These are phyloP conservation scores for Wallacemonas rigidus DNA, from an alignment of 208 protist genomes.

Conservation along the genomic window DNA sequence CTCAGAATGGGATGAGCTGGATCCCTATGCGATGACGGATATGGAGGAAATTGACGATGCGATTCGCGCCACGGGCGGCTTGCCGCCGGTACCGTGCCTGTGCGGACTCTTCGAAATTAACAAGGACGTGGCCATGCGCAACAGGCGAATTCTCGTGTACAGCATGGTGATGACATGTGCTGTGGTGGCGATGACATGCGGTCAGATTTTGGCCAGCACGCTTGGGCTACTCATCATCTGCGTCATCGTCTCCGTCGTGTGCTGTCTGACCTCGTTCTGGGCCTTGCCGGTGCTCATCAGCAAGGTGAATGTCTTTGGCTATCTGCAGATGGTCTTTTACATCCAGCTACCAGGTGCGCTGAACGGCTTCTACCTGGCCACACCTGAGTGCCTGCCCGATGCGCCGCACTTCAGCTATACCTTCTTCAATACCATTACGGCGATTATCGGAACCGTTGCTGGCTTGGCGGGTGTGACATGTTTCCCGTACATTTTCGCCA, in stretches of 20 bases:
- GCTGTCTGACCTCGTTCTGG: slow-evolving; percentile 49
- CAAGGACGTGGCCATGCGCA: slow-evolving; percentile 33
- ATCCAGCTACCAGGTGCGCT: slow-evolving; percentile 42
- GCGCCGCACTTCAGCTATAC: slow-evolving; percentile 62
- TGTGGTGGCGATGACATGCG: slow-evolving; percentile 45
- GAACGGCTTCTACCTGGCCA: slow-evolving; percentile 49
- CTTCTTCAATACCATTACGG: slow-evolving; percentile 64
- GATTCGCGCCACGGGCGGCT: slow-evolving; percentile 1
- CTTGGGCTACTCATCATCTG: slow-evolving; percentile 38
- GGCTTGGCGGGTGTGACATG: slow-evolving; percentile 37
- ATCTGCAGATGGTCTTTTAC: slow-evolving; percentile 48
- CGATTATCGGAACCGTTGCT: slow-evolving; percentile 47
- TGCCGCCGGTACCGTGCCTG: slow-evolving; percentile 8
- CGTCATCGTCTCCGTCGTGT: slow-evolving; percentile 38
- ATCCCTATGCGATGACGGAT: slow-evolving; percentile 5
- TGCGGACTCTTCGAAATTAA: slow-evolving; percentile 38
- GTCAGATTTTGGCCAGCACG: slow-evolving; percentile 39
- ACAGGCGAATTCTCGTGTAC: slow-evolving; percentile 53
- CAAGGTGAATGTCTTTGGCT: slow-evolving; percentile 64
- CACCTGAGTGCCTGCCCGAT: slow-evolving; percentile 35
- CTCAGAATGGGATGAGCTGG: neutral
- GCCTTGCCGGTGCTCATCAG: slow-evolving; percentile 58
- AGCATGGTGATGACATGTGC: slow-evolving; percentile 50
- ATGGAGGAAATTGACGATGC: slow-evolving; percentile 14
- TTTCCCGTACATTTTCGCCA: slow-evolving; percentile 65